Evolutionary conservation across 2,329 filamentous ascomycete genomes (phyloP), one percentile per base, ranked within the genome.

Genomic region (Botrytis porri): DNA sequence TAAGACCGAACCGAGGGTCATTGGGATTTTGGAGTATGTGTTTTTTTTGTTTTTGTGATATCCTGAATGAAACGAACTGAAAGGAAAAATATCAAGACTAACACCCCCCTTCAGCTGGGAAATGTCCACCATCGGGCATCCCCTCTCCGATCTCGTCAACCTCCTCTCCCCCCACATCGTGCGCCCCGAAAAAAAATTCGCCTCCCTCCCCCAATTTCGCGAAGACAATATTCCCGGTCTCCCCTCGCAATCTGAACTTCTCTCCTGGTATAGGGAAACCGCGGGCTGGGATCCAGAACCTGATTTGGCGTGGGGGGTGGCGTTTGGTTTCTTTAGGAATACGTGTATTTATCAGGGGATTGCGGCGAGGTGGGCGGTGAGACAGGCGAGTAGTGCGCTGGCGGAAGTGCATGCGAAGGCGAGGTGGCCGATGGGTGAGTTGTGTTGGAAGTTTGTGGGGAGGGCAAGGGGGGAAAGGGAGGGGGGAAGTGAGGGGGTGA

Each of bases 41-140:
- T n/a, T n/a, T n/a, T n/a, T n/a, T n/a, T n/a, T n/a, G n/a, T n/a
- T n/a, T n/a, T n/a, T n/a, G n/a, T n/a, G n/a, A n/a, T n/a, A n/a
- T n/a, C n/a, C n/a, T n/a, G n/a, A n/a, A n/a, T n/a, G n/a, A n/a
- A n/a, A n/a, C n/a, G n/a, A n/a, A n/a, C n/a, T n/a, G n/a, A n/a
- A n/a, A n/a, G n/a, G n/a, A n/a, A n/a, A n/a, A n/a, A n/a, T n/a
- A n/a, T n/a, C 60, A 73, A 69, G 29, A 32, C 20, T 59, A 51
- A 48, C 51, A 37, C n/a, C n/a, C 10, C 37, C 20, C 5, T 8
- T 5, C 32, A 89, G 88, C 84, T 98, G 95, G 95, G 96, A 98
- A 84, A 97, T 99, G 94, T 94, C 94, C 51, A 98, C 96, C 0
- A 91, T 98, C 71, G 96, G 96, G n/a, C 95, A 99, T 82, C 96